Conservation (phyloP, 2,329 filamentous ascomycete genomes). For the Blastomyces percursus region DNA sequence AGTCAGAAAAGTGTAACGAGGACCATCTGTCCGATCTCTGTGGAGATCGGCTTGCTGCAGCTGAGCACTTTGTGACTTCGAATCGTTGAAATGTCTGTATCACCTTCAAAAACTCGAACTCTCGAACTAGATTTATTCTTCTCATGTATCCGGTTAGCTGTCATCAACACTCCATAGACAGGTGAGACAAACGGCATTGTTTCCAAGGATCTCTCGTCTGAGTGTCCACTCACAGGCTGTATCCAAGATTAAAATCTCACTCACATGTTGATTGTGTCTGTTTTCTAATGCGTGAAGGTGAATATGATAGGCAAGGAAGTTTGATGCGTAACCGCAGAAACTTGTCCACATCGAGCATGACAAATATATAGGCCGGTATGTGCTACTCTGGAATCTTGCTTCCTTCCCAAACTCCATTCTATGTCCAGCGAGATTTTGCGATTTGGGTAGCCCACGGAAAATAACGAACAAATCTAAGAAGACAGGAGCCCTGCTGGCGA, state of each 20-base stretch:
- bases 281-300: neutral
- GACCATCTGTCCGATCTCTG: neutral
- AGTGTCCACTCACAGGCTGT: neutral
- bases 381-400: neutral
- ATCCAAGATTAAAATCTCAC: conserved; percentile 1
- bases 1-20: neutral
- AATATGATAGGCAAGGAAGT: neutral
- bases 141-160: neutral
- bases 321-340: neutral
- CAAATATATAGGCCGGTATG: neutral
- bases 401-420: neutral
- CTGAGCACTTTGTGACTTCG: neutral
- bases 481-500: neutral
- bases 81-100: neutral
- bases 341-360: no score
- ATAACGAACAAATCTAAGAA: neutral
- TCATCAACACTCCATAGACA: neutral
- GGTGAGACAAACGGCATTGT: neutral
- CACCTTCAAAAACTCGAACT: neutral
- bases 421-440: neutral
- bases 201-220: neutral
- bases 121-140: neutral
- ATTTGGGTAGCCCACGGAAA: no score
- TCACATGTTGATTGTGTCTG: neutral
- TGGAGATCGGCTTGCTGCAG: neutral